Evolutionary conservation across 164 flowering plant genomes (phyloP), one percentile per base, ranked within the genome.

Genomic region (Akebia trifoliata): DNA sequence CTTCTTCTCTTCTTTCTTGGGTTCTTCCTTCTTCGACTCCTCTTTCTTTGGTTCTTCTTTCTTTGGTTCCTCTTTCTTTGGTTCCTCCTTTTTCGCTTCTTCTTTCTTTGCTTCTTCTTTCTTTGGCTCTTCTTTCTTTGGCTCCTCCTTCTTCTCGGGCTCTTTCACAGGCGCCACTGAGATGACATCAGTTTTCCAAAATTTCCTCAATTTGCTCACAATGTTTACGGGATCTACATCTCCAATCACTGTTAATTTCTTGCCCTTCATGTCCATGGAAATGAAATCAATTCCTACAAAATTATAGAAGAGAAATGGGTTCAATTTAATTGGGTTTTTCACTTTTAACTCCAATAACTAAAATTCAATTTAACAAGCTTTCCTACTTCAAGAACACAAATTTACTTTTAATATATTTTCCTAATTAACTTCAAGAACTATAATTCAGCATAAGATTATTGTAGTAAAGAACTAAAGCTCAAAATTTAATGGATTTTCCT

Each of bases 241-340:
- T 39, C 97, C 97, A 0, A 81, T 74, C 62, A 86, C 82, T 0
- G 90, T 87, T 28, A 91, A 26, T 45, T 78, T 88, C 80, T 67
- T 70, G 28, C 68, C 85, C 60, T 91, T 87, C 85, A 82, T 74
- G 74, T 91, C 96, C 72, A 91, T 73, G 21, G 88, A 40, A 22
- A 91, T 76, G 8, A 81, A 75, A 78, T 87, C 94, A 32, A 91
- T 84, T 15, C 97, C 97, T 90, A 35, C 43, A 45, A 36, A 62
- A 22, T 4, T 10, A 35, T 37, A 21, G 22, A 32, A 38, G 17
- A 40, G 45, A 46, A 7, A 28, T 8, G 0, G n/a, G 2, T 29
- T 5, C 12, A 24, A 15, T 18, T 38, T 34, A 25, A 49, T 35
- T 9, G 47, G 46, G 37, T 29, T 34, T 47, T 26, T 8, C 14